Evolutionary conservation across 2,329 filamentous ascomycete species (phyloP).

Genomic region (Emergomyces pasteurianus): DNA sequence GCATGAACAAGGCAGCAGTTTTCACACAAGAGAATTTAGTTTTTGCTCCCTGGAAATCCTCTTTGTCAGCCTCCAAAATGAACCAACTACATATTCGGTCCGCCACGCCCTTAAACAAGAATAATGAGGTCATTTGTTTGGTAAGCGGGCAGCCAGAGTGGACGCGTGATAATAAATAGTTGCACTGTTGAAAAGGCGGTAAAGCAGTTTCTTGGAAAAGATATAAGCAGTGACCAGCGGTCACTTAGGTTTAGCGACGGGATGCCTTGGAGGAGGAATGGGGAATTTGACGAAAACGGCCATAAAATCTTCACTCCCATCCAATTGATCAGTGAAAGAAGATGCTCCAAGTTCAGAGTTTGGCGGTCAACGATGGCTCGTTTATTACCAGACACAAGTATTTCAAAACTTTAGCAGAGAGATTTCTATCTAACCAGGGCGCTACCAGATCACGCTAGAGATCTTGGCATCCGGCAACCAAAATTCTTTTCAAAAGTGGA

Average conservation of each 20-base stretch:
- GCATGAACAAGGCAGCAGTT: background rate
- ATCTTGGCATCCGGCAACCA: background rate
- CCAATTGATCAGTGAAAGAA: background rate
- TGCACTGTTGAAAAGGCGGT: background rate
- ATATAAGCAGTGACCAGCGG: background rate
- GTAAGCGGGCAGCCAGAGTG: background rate
- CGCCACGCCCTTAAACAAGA: background rate
- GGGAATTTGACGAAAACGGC: background rate
- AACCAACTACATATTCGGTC: background rate
- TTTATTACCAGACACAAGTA: background rate
- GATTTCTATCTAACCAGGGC: background rate
- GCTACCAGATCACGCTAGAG: background rate
- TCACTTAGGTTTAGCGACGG: no score
- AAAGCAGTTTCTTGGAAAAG: background rate
- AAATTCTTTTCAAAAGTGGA: background rate
- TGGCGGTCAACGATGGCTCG: background rate
- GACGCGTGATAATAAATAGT: background rate
- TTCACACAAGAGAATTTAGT: background rate
- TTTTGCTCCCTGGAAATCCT: no score
- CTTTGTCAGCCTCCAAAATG: background rate
- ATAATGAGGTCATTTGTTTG: background rate
- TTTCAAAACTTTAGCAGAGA: background rate
- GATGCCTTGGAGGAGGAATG: background rate
- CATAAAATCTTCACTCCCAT: background rate
- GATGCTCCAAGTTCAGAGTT: background rate